Base-by-base conservation (phyloP, 2,329 filamentous ascomycete genomes). In the Xylaria sp. region DNA sequence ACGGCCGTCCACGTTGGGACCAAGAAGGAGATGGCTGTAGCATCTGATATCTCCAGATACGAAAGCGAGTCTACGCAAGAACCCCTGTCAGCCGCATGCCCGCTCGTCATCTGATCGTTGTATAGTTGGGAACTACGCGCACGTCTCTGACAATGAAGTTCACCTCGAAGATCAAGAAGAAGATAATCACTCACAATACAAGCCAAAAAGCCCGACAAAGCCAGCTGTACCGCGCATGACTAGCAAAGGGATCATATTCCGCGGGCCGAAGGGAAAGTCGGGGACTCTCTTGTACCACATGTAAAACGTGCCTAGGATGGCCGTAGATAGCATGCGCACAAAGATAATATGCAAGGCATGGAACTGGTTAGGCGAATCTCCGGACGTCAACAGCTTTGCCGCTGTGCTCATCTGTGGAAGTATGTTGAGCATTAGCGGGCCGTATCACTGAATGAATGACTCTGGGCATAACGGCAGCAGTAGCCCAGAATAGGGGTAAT, bases 1-100 rank as follows among this genome's bases (percentile, higher is more conserved):
- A 83, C 79, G 1, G 82, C 91, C 8, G 91, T 89, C 10, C 94
- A 83, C 8, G 90, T 90, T 0, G 93, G 93, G 0, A 91, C 87
- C 2, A 96, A 84, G 78, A 95, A 96, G 7, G 91, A 93, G 41
- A 96, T 90, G 28, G 94, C 92, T 0, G 91, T 94, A 0, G 92
- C 91, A 76, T 96, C 93, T 1, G 92, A 89, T 1, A 96, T 85
- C 1, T 92, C 90, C 0, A 96, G 86, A 71, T 93, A 94, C 28
- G 91, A 84, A 0, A 83, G 77, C 0, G 81, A 81, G 39, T 84
- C 80, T 82, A 86, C 74, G 1, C 3, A 25, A 7, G 15, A 39
- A 46, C 5, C 31, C 20, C 0, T 13, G 6, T 60, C 6, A 73
- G 69, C 25, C 46, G 33, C 6, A 20, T 31, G 9, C 10, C 20